Conservation (phyloP, 257 asterid genomes). For the Gynochthodes officinalis region DNA sequence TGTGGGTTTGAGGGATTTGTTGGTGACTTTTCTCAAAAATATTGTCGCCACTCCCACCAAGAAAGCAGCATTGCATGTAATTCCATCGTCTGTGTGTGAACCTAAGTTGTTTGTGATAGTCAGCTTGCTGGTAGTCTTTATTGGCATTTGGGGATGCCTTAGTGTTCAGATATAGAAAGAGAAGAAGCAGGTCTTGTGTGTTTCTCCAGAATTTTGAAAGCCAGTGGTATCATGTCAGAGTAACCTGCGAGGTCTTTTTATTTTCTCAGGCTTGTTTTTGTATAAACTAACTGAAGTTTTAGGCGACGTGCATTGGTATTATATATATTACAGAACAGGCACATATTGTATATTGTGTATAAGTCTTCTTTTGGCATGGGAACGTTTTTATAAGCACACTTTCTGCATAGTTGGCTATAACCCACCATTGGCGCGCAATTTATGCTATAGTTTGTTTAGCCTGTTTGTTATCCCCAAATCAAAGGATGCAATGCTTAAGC, state of each 20-base stretch:
- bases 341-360: conserved; percentile 15
- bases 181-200: not conserved
- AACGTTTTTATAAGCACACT: not conserved
- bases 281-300: conserved; percentile 8
- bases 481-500: too few relatives aligned
- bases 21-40: conserved; percentile 15
- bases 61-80: conserved; percentile 14
- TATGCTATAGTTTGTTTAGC: too few relatives aligned
- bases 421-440: too few relatives aligned
- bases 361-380: not conserved
- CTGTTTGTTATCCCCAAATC: too few relatives aligned
- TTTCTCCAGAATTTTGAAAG: not conserved
- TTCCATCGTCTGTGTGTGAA: conserved; percentile 25
- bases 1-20: conserved; percentile 12
- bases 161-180: conserved; percentile 17
- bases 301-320: conserved; percentile 4
- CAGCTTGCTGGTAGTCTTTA: conserved; percentile 36
- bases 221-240: not conserved
- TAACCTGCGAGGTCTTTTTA: not conserved
- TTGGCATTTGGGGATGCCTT: conserved; percentile 37
- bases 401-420: not conserved
- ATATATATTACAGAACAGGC: not conserved
- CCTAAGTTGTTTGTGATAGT: conserved; percentile 44
- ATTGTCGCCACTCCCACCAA: conserved; percentile 15
- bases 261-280: not conserved